Evolutionary conservation across 176 grass and related monocot species (phyloP).

Genomic region (Elaeis guineensis): DNA sequence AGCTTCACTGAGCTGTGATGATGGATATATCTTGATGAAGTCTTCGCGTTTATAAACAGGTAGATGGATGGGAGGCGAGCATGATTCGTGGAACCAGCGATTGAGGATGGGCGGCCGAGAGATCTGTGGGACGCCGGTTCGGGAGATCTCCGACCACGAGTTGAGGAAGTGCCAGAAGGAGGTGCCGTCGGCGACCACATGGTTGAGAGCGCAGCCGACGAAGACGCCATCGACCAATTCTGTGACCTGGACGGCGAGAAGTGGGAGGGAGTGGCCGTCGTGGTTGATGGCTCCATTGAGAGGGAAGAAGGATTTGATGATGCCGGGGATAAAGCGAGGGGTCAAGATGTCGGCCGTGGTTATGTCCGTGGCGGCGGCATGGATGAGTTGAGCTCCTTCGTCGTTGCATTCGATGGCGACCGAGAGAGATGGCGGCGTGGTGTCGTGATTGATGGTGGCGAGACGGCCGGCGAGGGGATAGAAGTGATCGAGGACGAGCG

Average conservation of each 20-base stretch:
- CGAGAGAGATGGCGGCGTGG: conserved; percentile 19
- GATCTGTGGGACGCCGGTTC: conserved; percentile 22
- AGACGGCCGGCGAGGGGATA: conserved; percentile 73
- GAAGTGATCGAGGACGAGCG: conserved; percentile 39
- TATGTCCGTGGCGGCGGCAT: conserved; percentile 35
- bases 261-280: conserved; percentile 60
- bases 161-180: conserved; percentile 97
- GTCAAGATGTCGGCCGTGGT: conserved; percentile 49
- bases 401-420: conserved; percentile 70
- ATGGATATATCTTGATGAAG: no score
- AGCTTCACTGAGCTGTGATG: no score
- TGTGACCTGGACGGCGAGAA: conserved; percentile 79
- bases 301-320: conserved; percentile 65
- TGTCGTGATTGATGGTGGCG: conserved; percentile 14
- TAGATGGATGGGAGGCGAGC: no score
- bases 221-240: conserved; percentile 69
- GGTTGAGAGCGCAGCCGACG: conserved; percentile 68
- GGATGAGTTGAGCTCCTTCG: conserved; percentile 55
- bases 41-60: no score
- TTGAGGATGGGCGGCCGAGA: no score
- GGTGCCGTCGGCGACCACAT: conserved; percentile 81
- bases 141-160: conserved; percentile 64
- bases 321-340: conserved; percentile 9
- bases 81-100: no score
- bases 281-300: conserved; percentile 72